These are phyloP conservation scores for Agaricus bisporus DNA, from an alignment of 768 basidiomycete genomes.

Conservation along the genomic window DNA sequence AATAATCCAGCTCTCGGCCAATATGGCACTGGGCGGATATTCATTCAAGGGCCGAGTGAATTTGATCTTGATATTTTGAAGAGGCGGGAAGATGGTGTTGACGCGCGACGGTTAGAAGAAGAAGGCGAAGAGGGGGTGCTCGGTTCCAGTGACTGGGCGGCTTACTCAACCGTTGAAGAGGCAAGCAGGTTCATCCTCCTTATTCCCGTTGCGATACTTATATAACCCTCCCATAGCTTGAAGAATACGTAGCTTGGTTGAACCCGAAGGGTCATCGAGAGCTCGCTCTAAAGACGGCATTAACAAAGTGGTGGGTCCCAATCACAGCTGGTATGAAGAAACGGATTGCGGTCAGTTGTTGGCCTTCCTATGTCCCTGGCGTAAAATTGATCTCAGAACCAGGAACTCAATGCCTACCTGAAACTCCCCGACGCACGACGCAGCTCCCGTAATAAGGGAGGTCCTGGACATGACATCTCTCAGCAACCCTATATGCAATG, in stretches of 20 bases:
- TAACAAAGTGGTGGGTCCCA: conserved; percentile 83
- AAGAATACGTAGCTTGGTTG: conserved; percentile 82
- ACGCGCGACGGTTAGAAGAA: conserved; percentile 60
- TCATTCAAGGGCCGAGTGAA: conserved; percentile 88
- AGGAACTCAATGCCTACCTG: conserved; percentile 68
- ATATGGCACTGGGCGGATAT: conserved; percentile 86
- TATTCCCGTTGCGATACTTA: conserved; percentile 6
- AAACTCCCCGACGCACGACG: conserved; percentile 77
- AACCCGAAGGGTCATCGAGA: conserved; percentile 91
- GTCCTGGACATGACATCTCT: conserved; percentile 52
- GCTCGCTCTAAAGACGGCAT: conserved; percentile 63
- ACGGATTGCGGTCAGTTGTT: conserved; percentile 58
- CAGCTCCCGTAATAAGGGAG: conserved; percentile 62
- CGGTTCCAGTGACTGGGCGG: conserved; percentile 81
- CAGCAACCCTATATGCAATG: conserved; percentile 87
- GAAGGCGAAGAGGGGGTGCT: conserved; percentile 77
- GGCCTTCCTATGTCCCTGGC: neutral
- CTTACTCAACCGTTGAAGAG: conserved; percentile 82
- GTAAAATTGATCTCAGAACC: conserved; percentile 8
- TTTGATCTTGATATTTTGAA: conserved; percentile 71
- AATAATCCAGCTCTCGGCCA: conserved; percentile 38
- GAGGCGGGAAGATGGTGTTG: conserved; percentile 55
- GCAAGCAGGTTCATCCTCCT: conserved; percentile 35
- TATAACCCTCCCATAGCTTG: conserved; percentile 45
- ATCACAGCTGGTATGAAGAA: conserved; percentile 74